These are phyloP conservation scores for Teunomyces lycoperdinae DNA, from an alignment of 805 yeast species.

Conservation along the genomic window DNA sequence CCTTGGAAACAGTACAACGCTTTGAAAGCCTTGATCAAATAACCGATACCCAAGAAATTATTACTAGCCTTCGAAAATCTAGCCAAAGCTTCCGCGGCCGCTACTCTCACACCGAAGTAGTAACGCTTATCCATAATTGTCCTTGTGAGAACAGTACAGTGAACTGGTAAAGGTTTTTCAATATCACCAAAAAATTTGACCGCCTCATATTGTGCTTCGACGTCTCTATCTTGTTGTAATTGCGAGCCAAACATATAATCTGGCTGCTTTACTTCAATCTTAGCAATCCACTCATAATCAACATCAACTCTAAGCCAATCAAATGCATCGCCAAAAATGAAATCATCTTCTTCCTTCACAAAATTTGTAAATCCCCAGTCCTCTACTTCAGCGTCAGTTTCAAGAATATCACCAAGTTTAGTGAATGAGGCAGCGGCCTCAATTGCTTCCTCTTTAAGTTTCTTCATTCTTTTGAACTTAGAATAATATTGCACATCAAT, in stretches of 20 bases:
- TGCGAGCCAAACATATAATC: slow-evolving; percentile 95
- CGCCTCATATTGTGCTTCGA: slow-evolving; percentile 91
- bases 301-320: slow-evolving; percentile 99
- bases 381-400: slow-evolving; percentile 53
- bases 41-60: slow-evolving; percentile 69
- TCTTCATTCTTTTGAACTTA: slow-evolving; percentile 78
- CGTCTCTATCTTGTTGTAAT: slow-evolving; percentile 90
- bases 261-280: slow-evolving; percentile 77
- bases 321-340: slow-evolving; percentile 76
- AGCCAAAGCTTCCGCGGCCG: slow-evolving; percentile 80
- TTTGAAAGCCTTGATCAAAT: slow-evolving; percentile 68
- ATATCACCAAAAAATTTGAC: slow-evolving; percentile 65
- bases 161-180: slow-evolving; percentile 55
- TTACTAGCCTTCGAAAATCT: slow-evolving; percentile 58
- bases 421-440: slow-evolving; percentile 34
- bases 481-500: slow-evolving; percentile 95
- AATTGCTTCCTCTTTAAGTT: slow-evolving; percentile 50
- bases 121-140: slow-evolving; percentile 83
- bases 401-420: slow-evolving; percentile 73
- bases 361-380: slow-evolving; percentile 77
- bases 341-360: slow-evolving; percentile 66
- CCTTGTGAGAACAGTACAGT: slow-evolving; percentile 74
- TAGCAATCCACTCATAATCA: slow-evolving; percentile 95
- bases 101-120: slow-evolving; percentile 83
- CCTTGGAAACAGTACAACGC: slow-evolving; percentile 68